A percentile compares a stretch with the other conserved stretches of the same genome.
phyloP scores from a whole-genome alignment of 1,284 basidiomycete species.

The Pisolithus thermaeus region DNA sequence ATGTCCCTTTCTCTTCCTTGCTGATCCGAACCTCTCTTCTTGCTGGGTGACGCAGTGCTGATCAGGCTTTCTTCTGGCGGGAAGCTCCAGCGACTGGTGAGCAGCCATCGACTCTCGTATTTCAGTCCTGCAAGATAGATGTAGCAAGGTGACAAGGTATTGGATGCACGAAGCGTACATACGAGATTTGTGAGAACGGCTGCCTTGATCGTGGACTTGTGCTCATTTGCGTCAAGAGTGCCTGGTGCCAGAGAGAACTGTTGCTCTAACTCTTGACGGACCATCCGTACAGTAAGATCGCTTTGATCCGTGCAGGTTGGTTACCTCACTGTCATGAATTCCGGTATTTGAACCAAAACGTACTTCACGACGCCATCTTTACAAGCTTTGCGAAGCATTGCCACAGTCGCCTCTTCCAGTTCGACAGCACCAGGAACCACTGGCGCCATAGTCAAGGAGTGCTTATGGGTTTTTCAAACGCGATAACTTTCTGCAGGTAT shows the following conservation, averaged over 20 bases:
- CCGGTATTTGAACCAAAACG: background rate
- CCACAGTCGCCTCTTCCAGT: constrained; percentile 18
- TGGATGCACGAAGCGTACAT: constrained; percentile 1
- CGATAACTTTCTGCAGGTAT: background rate
- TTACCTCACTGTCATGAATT: no score
- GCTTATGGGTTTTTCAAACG: background rate
- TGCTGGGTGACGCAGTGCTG: background rate
- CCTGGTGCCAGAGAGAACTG: constrained; percentile 36
- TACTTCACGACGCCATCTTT: constrained; percentile 23
- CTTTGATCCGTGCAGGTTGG: constrained; percentile 25
- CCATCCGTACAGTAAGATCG: constrained; percentile 41
- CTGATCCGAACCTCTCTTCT: background rate
- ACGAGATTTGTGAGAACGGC: constrained; percentile 39
- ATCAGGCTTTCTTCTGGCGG: background rate
- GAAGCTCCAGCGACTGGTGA: background rate
- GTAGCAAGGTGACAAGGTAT: background rate
- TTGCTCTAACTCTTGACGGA: constrained; percentile 42
- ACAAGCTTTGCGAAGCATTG: constrained; percentile 16
- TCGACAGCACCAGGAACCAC: constrained; percentile 12
- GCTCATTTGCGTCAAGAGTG: constrained; percentile 35
- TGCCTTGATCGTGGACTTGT: constrained; percentile 39
- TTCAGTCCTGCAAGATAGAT: background rate
- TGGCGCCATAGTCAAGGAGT: background rate
- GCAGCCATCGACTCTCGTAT: background rate
- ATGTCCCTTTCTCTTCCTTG: background rate